Base-by-base conservation (phyloP, 1,139 yeast genomes). In the Zygosaccharomyces pseudobailii region DNA sequence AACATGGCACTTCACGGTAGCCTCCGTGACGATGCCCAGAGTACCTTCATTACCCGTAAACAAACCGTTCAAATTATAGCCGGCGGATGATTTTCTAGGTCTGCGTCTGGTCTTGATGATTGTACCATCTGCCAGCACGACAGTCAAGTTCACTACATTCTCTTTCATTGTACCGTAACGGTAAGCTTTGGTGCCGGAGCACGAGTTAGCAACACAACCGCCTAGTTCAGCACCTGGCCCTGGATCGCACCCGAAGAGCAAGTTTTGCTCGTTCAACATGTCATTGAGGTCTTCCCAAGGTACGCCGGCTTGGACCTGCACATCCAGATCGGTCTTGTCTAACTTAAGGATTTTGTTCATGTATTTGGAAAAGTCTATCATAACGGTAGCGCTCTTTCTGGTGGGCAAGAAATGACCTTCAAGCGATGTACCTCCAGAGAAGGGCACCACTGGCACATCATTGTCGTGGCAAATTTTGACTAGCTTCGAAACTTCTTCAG, bases 371-470 rank as follows among this genome's bases (percentile, higher is more conserved):
- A 80, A 62, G 66, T 79, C 86, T 45, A 86, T 55, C 55, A 76
- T 69, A 55, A 83, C 68, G 39, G 86, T 74, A 13, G 65, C 63
- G 3, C 66, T 61, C 51, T 84, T 82, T 46, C 94, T 72, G 0
- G 95, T 85, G 33, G 90, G 88, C 65, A 85, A 79, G 61, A 82
- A 85, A 55, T 88, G 95, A 24, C 96, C 97, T 65, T 88, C 97
- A 41, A 88, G 69, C 0, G 95, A 85, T 0, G 96, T 86, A 56
- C 94, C 87, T 7, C 97, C 97, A 2, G 88, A 76, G 59, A 76
- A 87, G 5, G 96, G 95, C 24, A 88, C 85, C 48, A 84, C 80
- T 3, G 95, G 94, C n/a, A 87, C 77, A 41, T 69, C 69, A 59
- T 79, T 73, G 55, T 78, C 71, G 63, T 83, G 83, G 49, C 89